phyloP scores from a whole-genome alignment of 2,329 filamentous ascomycete genomes.

The Thermothelomyces thermophilus region DNA sequence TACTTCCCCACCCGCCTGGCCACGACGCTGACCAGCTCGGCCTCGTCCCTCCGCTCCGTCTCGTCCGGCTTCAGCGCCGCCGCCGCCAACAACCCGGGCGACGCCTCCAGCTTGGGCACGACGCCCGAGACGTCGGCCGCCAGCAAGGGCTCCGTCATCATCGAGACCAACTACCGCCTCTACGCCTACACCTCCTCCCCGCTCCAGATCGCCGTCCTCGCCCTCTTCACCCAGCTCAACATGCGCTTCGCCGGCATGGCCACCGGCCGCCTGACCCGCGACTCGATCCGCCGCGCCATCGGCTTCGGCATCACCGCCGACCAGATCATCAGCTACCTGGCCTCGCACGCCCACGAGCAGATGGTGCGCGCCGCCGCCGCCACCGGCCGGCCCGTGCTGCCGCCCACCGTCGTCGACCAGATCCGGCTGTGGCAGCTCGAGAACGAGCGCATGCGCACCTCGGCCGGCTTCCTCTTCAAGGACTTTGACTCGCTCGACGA shows the following conservation, averaged over 20 bases:
- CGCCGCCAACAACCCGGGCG: conserved; percentile 38
- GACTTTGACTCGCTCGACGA: conserved; percentile 71
- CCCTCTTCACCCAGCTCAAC: conserved; percentile 79
- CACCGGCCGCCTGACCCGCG: conserved; percentile 81
- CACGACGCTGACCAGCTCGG: conserved; percentile 79
- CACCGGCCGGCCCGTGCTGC: conserved; percentile 64
- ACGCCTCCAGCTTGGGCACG: conserved; percentile 44
- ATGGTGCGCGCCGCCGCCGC: conserved; percentile 63
- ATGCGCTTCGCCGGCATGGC: conserved; percentile 94
- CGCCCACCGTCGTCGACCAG: conserved; percentile 94
- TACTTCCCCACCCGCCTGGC: conserved; percentile 91
- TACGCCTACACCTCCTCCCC: conserved; percentile 96
- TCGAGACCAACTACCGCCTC: conserved; percentile 96
- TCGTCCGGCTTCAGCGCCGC: conserved; percentile 63
- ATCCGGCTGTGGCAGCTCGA: conserved; percentile 97
- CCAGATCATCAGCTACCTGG: conserved; percentile 90
- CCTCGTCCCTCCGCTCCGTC: conserved; percentile 61
- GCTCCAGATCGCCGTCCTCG: conserved; percentile 88
- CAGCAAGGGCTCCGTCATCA: conserved; percentile 76
- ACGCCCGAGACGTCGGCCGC: conserved; percentile 34
- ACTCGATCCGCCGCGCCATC: conserved; percentile 82
- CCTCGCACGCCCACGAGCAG: conserved; percentile 88
- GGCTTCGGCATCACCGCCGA: conserved; percentile 86
- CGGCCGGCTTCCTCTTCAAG: conserved; percentile 77
- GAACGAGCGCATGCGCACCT: conserved; percentile 85